Evolutionary conservation across 768 basidiomycete genomes (phyloP).

Genomic region (Floccularia luteovirens): DNA sequence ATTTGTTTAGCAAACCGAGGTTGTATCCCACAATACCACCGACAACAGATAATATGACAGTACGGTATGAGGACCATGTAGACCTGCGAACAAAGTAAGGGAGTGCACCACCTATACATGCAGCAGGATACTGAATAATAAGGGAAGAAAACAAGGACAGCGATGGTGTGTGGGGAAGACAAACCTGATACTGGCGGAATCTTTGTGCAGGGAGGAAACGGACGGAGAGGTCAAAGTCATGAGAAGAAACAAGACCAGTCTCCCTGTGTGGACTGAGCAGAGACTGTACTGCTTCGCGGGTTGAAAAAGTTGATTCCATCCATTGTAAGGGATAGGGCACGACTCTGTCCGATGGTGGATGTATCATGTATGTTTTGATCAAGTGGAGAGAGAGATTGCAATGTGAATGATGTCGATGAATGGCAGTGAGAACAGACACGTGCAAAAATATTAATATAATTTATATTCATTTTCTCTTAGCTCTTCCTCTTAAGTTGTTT

Average conservation of each 20-base stretch:
- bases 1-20: background rate
- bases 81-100: background rate
- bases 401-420: too few relatives aligned
- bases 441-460: too few relatives aligned
- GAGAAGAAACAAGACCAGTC: conserved; percentile 35
- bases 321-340: conserved; percentile 15
- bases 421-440: too few relatives aligned
- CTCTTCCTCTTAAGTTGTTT: too few relatives aligned
- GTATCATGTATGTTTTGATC: background rate
- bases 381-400: background rate
- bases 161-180: conserved; percentile 8
- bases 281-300: conserved; percentile 29
- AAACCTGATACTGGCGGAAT: conserved; percentile 30
- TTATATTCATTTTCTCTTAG: too few relatives aligned
- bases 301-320: conserved; percentile 36
- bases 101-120: background rate
- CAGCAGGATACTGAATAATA: background rate
- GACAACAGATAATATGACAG: background rate
- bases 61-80: background rate
- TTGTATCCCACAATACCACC: background rate
- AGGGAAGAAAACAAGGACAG: background rate
- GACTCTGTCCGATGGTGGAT: background rate
- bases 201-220: conserved; percentile 40
- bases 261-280: conserved; percentile 48
- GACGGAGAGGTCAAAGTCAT: conserved; percentile 50